Base-by-base conservation (phyloP, 176 grass and related monocot species). In the Aegilops sharonensis region DNA sequence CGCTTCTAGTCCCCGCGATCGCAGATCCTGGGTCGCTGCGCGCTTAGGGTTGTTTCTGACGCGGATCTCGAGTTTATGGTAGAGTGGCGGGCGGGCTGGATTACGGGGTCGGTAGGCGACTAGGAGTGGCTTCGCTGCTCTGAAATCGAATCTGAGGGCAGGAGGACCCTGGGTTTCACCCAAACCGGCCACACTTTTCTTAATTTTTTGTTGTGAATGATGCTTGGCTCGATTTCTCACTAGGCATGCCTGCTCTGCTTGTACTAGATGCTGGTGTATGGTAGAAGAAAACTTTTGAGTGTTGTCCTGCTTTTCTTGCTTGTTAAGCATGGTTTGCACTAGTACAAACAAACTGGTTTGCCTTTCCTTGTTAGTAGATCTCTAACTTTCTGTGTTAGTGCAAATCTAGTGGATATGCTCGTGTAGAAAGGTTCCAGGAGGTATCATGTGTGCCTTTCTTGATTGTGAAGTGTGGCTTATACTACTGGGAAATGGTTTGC, bases 361-460 rank as follows among this genome's bases (percentile, higher is more conserved):
- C 54, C 54, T 59, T 59, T 21, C 54, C 54, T 59, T 59, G 54
- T 59, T 59, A 21, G 54, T 21, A 20, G 14, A 75, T 52, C 42
- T 52, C 72, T 52, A 6, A 75, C 72, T 52, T 75, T 75, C 18
- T 29, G 23, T 50, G 42, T 17, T 75, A 1, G 23, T 75, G 7
- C 72, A 25, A 50, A 75, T 75, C 42, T 4, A 30, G n/a, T 73
- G 70, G 54, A 81, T 84, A 64, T 86, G 30, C 79, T 20, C 64
- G 2, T 72, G n/a, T 85, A 72, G 81, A 84, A 88, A 88, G 30
- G 12, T 81, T 62, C 63, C 40, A 5, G 10, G 62, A 91, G 56
- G 40, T 52, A 77, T 68, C 62, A 17, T 71, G 54, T 3, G 54
- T 59, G 54, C 82, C 39, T 81, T 85, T 78, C 3, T 69, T 85